phyloP scores from a whole-genome alignment of 1,139 yeast species.

The Candida frijolesensis region DNA sequence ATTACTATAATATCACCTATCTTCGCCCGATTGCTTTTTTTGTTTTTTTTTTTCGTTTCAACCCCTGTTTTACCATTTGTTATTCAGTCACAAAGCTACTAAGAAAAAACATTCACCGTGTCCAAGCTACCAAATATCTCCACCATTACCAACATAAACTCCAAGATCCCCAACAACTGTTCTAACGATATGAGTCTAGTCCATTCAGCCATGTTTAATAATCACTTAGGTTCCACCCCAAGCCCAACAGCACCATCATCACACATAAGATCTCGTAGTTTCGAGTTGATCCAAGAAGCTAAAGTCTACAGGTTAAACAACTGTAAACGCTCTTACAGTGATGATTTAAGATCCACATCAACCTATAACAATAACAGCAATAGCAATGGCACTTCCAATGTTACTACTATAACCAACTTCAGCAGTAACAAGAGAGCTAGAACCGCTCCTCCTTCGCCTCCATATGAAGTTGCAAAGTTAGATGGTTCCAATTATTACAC shows the following conservation, averaged over 20 bases:
- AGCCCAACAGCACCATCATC: slow-evolving; percentile 10
- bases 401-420: not conserved
- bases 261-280: slow-evolving; percentile 38
- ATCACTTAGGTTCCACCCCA: slow-evolving; percentile 21
- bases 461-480: slow-evolving; percentile 19
- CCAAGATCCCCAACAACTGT: not conserved
- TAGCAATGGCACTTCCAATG: not conserved
- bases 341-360: slow-evolving; percentile 12
- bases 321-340: slow-evolving; percentile 29
- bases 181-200: slow-evolving; percentile 23
- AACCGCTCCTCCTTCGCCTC: slow-evolving; percentile 56
- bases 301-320: slow-evolving; percentile 16
- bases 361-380: not conserved
- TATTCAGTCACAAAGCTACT: not conserved
- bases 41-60: not conserved
- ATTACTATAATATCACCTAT: not conserved
- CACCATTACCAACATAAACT: slow-evolving; percentile 3
- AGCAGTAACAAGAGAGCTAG: slow-evolving; percentile 40
- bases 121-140: slow-evolving; percentile 4
- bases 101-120: not conserved
- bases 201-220: slow-evolving; percentile 32
- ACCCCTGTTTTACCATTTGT: not conserved
- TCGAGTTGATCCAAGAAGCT: slow-evolving; percentile 29
- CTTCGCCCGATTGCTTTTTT: not conserved
- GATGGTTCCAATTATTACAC: not conserved